Percentiles rank a stretch among this genome's conserved stretches.
Evolutionary conservation across 257 asterid species (phyloP).

Genomic region (Solanum lignicaule): DNA sequence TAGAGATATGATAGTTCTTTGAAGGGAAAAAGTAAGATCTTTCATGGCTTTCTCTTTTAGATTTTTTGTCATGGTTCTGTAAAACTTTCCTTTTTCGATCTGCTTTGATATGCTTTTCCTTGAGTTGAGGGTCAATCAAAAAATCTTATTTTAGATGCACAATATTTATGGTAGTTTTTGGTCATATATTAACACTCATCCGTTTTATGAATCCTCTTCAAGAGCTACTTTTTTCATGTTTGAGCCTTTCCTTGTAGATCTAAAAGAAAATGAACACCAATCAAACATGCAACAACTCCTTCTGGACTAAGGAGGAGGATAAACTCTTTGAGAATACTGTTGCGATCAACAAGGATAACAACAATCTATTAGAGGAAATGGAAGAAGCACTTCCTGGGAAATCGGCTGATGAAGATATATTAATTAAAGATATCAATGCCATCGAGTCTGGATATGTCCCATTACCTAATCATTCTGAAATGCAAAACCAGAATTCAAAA

Average conservation of each 20-base stretch:
- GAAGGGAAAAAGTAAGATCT: background rate
- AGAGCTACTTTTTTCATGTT: slow-evolving; percentile 13
- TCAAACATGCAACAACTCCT: slow-evolving; percentile 10
- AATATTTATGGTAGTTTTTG: background rate
- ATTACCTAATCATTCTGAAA: slow-evolving; percentile 5
- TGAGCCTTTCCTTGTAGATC: background rate
- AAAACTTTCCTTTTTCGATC: background rate
- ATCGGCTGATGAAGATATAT: slow-evolving; percentile 22
- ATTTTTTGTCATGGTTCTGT: background rate
- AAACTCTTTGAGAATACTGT: slow-evolving; percentile 37
- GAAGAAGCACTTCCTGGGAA: slow-evolving; percentile 28
- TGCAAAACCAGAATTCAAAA: background rate
- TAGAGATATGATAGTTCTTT: background rate
- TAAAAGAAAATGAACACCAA: slow-evolving; percentile 18
- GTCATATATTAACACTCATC: background rate
- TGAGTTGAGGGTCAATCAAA: background rate
- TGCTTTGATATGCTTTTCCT: background rate
- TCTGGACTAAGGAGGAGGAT: slow-evolving; percentile 35
- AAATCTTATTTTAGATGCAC: background rate
- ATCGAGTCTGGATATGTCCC: slow-evolving; percentile 28
- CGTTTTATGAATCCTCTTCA: slow-evolving; percentile 3
- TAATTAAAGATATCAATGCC: slow-evolving; percentile 17
- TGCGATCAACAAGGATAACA: slow-evolving; percentile 6
- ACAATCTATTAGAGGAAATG: slow-evolving; percentile 19
- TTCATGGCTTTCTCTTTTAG: background rate